phyloP scores from a whole-genome alignment of 306 rosid species.

The Vigna radiata region DNA sequence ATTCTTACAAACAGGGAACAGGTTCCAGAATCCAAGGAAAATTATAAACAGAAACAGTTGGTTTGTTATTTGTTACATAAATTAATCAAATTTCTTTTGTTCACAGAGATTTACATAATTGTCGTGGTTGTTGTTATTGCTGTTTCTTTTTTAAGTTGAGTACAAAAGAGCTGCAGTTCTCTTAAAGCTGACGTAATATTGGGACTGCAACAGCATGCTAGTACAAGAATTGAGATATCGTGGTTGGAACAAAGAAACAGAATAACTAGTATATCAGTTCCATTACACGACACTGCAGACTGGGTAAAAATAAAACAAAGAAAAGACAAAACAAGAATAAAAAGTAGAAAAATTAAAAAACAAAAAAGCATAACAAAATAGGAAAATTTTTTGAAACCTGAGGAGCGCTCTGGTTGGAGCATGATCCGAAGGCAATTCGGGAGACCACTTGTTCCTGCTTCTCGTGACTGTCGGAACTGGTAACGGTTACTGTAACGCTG shows the following conservation, averaged over 20 bases:
- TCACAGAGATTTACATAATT: background rate
- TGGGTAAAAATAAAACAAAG: constrained; percentile 11
- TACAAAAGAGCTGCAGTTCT: constrained; percentile 40
- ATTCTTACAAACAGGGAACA: constrained; percentile 24
- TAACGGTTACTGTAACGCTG: constrained; percentile 22
- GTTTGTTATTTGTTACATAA: constrained; percentile 10
- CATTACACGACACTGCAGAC: constrained; percentile 22
- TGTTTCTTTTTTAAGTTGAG: background rate
- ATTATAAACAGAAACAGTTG: background rate
- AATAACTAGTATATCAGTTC: constrained; percentile 32
- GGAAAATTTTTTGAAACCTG: constrained; percentile 55
- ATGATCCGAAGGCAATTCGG: constrained; percentile 89
- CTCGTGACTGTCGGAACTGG: constrained; percentile 44
- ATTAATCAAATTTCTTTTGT: background rate
- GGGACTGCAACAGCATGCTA: constrained; percentile 5
- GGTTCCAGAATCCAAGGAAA: constrained; percentile 29
- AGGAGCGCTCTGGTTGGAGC: constrained; percentile 71
- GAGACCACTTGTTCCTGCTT: constrained; percentile 53
- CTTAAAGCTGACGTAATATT: constrained; percentile 42
- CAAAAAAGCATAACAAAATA: background rate
- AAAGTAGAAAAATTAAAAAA: background rate
- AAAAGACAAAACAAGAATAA: background rate
- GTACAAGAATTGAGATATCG: constrained; percentile 40
- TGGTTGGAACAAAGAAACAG: constrained; percentile 40
- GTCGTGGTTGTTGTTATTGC: background rate